Percentiles rank a stretch among this genome's conserved stretches.
Conservation (phyloP, 1,284 basidiomycete genomes). For the Agroathelia rolfsii region DNA sequence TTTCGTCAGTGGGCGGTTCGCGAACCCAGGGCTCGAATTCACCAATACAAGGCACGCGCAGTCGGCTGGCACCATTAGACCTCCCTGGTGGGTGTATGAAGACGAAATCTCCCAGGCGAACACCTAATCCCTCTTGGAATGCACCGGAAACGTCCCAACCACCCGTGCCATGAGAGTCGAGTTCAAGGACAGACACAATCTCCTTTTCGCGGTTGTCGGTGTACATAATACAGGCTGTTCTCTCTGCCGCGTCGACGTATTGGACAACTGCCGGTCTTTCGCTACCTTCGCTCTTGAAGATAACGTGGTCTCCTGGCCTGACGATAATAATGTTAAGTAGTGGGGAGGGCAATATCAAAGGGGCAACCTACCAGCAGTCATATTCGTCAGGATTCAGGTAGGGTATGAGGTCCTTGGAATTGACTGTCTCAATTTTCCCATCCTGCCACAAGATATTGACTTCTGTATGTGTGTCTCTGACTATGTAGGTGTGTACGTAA, state of each 20-base stretch:
- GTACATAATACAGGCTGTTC: slow-evolving; percentile 59
- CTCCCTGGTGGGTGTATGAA: slow-evolving; percentile 60
- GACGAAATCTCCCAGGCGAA: slow-evolving; percentile 77
- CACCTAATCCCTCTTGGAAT: slow-evolving; percentile 58
- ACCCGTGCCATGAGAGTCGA: slow-evolving; percentile 70
- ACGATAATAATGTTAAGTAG: slow-evolving; percentile 10
- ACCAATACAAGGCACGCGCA: slow-evolving; percentile 67
- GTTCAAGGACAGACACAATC: slow-evolving; percentile 76
- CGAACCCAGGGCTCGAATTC: slow-evolving; percentile 73
- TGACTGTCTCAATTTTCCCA: slow-evolving; percentile 52
- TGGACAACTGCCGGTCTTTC: slow-evolving; percentile 71
- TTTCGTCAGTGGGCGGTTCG: slow-evolving; percentile 39
- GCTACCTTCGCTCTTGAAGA: slow-evolving; percentile 74
- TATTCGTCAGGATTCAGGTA: slow-evolving; percentile 79
- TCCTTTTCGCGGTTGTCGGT: slow-evolving; percentile 45
- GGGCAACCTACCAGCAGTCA: slow-evolving; percentile 62
- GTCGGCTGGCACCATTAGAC: slow-evolving; percentile 57
- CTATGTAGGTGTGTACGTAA: slow-evolving; percentile 46
- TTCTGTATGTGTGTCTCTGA: slow-evolving; percentile 62
- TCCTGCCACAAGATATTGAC: slow-evolving; percentile 86
- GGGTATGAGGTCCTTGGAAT: slow-evolving; percentile 64
- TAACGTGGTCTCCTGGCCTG: slow-evolving; percentile 86
- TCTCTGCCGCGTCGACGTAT: slow-evolving; percentile 60
- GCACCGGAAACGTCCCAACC: slow-evolving; percentile 35
- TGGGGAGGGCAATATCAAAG: slow-evolving; percentile 4